Evolutionary conservation across 139 green algal genomes (phyloP), one percentile per base, ranked within the genome.

Genomic region (Picochlorum sp.): DNA sequence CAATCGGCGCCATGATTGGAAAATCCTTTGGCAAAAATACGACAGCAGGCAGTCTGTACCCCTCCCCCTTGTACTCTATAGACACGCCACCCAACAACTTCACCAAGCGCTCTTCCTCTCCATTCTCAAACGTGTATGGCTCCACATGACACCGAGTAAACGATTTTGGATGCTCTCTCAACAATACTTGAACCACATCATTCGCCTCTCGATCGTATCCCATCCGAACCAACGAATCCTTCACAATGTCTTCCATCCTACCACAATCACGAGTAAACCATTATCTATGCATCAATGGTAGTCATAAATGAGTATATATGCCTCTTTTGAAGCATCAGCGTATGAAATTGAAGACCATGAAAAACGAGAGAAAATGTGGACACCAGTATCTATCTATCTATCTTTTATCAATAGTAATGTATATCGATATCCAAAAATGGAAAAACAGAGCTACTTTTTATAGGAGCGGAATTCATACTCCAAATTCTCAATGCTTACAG

Each of bases 401-500:
- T 41, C 8, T 11, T 1, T 30, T 30, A 30, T 30, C 28, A 30
- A 30, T 30, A 7, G 4, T 30, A 30, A 15, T 51, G 14, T 50
- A 16, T 20, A 20, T 50, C 15, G 14, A 50, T 6, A 50, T 20
- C 14, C 14, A 50, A 50, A 50, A 14, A 0, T 16, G 0, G 0
- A 1, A 51, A 15, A 57, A 28, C 38, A 45, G 15, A 56, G 0
- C n/a, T 66, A 31, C 16, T 20, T 45, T 55, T 66, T 66, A 57
- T 66, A 41, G 20, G 37, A 34, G 57, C 54, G 7, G 38, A 89
- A 85, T 31, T 83, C 60, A 14, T 72, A 75, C 56, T 88, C 73
- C 8, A 91, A 67, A 2, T 75, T 68, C 57, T 78, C 82, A 1
- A 95, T 62, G 10, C 81, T 77, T 9, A 95, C 81, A 21, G 60